Evolutionary conservation across 2,329 filamentous ascomycete species (phyloP), one percentile per base, ranked within the genome.

Genomic region (Thermoascus crustaceus): DNA sequence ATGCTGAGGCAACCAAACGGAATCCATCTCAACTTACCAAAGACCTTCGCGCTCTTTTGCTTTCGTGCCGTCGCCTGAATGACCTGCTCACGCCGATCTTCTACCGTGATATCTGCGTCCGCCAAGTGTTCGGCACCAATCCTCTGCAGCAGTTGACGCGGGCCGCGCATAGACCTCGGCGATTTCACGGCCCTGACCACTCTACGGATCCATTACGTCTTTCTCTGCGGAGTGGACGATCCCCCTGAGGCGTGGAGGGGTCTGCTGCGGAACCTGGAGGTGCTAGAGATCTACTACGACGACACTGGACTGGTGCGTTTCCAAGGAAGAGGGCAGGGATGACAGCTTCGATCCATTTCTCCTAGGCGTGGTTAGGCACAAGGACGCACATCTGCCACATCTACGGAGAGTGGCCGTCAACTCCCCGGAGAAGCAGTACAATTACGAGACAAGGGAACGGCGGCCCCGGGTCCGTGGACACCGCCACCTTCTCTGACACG

Each of bases 131-230:
- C 21, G 22, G 16, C 22, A 20, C 6, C 9, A 10, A 26, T 20
- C 32, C 32, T 34, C 16, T 34, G 21, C 32, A 24, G 14, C 22
- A 34, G 21, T 34, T 34, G 22, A 34, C 32, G 27, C 10, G 32
- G 32, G 27, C 32, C 32, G 20, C 32, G 32, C 22, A 34, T 34
- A 5, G 22, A 34, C 27, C 22, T 34, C 7, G 5, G 7, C 14
- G 32, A 34, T 26, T 34, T 34, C 32, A 34, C 32, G 32, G 22
- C 32, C 5, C 32, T 34, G 22, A 34, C 22, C 22, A 34, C 32
- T 16, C 32, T 34, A 3, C 22, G 32, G 16, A 34, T 34, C 32
- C 27, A 34, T 18, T 24, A 34, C 18, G 32, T 34, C 32, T 34
- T 34, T 26, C 32, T 34, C 25, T 34, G 32, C 32, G 32, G 32